These are phyloP conservation scores for Handroanthus guayacan DNA, from an alignment of 257 asterid species.

Conservation along the genomic window DNA sequence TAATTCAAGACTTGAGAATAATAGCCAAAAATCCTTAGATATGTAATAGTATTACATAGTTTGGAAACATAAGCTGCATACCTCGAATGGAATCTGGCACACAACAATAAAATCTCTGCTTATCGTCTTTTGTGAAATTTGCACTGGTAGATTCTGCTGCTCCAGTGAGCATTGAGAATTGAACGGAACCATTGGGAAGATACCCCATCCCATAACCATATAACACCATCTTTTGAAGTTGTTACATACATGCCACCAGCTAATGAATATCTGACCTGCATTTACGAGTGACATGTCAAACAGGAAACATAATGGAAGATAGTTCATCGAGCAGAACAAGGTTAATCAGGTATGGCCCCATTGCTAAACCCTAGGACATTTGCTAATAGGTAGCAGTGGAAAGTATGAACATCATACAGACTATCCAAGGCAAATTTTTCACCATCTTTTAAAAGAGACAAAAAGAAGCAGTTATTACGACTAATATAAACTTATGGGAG, in stretches of 20 bases:
- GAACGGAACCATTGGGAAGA: conserved; percentile 78
- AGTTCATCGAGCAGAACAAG: conserved; percentile 15
- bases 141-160: conserved; percentile 81
- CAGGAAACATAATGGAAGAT: conserved; percentile 14
- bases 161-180: conserved; percentile 78
- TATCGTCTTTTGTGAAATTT: conserved; percentile 76
- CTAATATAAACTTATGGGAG: too few species aligned
- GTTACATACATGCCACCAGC: conserved; percentile 83
- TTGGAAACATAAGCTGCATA: conserved; percentile 4
- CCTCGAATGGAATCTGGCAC: conserved; percentile 10
- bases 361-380: conserved; percentile 65
- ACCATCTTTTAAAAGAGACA: too few species aligned
- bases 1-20: conserved; percentile 40
- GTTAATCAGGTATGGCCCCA: conserved; percentile 62
- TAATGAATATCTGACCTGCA: conserved; percentile 78
- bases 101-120: conserved; percentile 44
- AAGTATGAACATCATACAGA: conserved; percentile 83
- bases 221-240: conserved; percentile 86
- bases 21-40: conserved; percentile 24
- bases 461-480: too few species aligned
- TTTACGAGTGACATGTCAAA: conserved; percentile 1
- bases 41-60: not conserved
- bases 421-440: too few species aligned
- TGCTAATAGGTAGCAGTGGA: conserved; percentile 79
- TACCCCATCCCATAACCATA: conserved; percentile 86